phyloP scores from a whole-genome alignment of 148 eudicot species.

The Camellia lanceoleosa region DNA sequence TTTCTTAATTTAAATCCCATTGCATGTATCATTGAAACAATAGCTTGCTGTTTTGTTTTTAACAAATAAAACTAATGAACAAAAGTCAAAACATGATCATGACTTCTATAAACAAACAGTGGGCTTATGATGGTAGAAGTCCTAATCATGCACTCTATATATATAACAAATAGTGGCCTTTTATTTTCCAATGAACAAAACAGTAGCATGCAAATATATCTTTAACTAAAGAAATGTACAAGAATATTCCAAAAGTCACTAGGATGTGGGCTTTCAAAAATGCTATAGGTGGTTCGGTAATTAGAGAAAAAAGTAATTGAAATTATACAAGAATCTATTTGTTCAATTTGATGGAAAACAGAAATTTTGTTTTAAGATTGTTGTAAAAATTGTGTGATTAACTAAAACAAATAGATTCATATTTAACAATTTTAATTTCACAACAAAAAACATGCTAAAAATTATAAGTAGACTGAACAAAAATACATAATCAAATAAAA shows the following conservation, averaged over 20 bases:
- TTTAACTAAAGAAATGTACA: neutral
- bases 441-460: neutral
- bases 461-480: no score
- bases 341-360: no score
- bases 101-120: no score
- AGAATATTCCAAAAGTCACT: no score
- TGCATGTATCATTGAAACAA: neutral
- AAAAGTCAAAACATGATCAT: neutral
- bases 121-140: neutral
- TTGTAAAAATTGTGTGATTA: neutral
- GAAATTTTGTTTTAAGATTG: no score
- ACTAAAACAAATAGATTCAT: neutral
- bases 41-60: neutral
- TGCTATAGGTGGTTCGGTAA: neutral
- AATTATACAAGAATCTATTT: no score
- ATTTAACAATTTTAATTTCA: neutral
- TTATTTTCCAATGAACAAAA: neutral
- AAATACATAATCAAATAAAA: no score
- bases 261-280: neutral
- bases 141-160: no score
- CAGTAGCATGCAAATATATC: neutral
- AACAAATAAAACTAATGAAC: neutral
- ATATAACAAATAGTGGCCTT: neutral
- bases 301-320: neutral
- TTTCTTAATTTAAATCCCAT: no score